These are phyloP conservation scores for Fusarium sp. DNA, from an alignment of 2,329 filamentous ascomycete species.

Conservation along the genomic window DNA sequence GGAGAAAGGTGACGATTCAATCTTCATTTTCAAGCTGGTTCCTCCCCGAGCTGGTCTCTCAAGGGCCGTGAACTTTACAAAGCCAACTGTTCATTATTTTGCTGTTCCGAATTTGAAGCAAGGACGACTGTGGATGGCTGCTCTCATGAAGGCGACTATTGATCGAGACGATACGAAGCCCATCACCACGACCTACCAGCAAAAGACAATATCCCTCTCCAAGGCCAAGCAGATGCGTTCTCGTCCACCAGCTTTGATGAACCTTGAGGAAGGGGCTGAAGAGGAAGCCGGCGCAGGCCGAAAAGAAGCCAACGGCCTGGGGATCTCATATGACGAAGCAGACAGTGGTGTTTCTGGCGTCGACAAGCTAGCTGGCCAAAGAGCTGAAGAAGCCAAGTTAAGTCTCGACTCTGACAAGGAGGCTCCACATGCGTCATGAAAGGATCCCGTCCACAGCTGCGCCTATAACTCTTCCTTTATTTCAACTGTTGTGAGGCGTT, in stretches of 20 bases:
- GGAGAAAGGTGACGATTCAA: slow-evolving; percentile 70
- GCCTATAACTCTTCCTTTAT: slow-evolving; percentile 5
- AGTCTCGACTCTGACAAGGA: slow-evolving; percentile 46
- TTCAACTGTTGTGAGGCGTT: slow-evolving; percentile 28
- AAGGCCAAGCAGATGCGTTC: slow-evolving; percentile 91
- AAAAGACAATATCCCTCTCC: slow-evolving; percentile 92
- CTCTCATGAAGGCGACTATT: slow-evolving; percentile 98
- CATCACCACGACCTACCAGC: slow-evolving; percentile 92
- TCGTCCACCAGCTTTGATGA: slow-evolving; percentile 89
- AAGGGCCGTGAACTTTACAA: slow-evolving; percentile 95
- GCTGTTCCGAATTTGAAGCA: slow-evolving; percentile 90
- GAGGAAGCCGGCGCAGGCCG: slow-evolving; percentile 42
- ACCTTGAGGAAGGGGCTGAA: slow-evolving; percentile 60
- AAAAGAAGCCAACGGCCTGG: slow-evolving; percentile 53
- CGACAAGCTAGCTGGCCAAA: slow-evolving; percentile 52
- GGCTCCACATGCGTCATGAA: slow-evolving; percentile 42
- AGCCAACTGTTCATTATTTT: slow-evolving; percentile 97
- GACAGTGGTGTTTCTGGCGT: slow-evolving; percentile 58
- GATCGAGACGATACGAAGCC: slow-evolving; percentile 85
- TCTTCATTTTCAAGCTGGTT: slow-evolving; percentile 98
- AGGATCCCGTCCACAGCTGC: neutral
- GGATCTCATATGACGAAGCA: slow-evolving; percentile 55
- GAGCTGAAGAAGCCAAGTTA: slow-evolving; percentile 49
- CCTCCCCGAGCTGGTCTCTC: slow-evolving; percentile 89
- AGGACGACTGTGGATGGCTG: slow-evolving; percentile 97